Evolutionary conservation across 148 eudicot genomes (phyloP).

Genomic region (Silene latifolia): DNA sequence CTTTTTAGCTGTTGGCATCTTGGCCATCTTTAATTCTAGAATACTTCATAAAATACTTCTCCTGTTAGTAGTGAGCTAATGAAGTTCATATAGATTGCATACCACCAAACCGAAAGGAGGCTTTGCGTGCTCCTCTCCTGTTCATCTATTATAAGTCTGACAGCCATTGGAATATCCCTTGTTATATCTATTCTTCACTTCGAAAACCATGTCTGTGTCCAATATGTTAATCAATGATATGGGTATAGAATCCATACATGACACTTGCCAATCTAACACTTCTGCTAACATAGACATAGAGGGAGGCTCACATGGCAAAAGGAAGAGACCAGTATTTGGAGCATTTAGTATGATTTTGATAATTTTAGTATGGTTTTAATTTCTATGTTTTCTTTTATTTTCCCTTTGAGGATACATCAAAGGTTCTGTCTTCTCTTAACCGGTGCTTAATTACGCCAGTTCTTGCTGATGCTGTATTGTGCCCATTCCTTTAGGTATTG

Average conservation of each 20-base stretch:
- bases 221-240: background rate
- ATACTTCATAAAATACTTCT: too few species aligned
- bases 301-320: background rate
- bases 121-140: background rate
- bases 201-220: background rate
- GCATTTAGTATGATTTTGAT: background rate
- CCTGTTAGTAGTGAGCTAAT: too few species aligned
- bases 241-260: too few species aligned
- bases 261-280: too few species aligned
- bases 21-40: background rate
- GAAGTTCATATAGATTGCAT: background rate
- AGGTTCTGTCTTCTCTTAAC: constrained; percentile 1
- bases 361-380: background rate
- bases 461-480: constrained; percentile 9
- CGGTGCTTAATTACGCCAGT: background rate
- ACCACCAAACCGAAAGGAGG: background rate
- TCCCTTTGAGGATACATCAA: background rate
- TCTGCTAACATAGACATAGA: background rate
- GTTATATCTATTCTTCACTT: background rate
- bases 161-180: background rate
- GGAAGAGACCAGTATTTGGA: background rate
- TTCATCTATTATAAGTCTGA: background rate
- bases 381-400: background rate
- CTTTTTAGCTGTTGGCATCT: background rate
- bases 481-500: constrained; percentile 47